Conservation (phyloP, 768 basidiomycete species). For the Leccinum aurantiacum region DNA sequence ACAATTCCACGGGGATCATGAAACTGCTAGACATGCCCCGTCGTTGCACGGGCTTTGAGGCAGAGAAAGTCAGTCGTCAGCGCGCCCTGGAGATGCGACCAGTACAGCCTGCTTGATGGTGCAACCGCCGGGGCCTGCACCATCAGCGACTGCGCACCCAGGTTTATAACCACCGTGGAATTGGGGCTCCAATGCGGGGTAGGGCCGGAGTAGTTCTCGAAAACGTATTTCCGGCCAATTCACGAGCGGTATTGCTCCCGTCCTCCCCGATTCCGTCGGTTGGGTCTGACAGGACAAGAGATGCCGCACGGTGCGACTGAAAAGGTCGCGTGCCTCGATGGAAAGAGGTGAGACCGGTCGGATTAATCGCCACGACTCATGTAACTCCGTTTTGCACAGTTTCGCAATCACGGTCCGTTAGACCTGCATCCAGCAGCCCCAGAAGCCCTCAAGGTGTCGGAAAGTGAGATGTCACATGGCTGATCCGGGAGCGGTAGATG, state of each 20-base stretch:
- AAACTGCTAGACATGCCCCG: conserved; percentile 51
- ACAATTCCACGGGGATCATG: not conserved
- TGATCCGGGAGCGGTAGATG: conserved; percentile 53
- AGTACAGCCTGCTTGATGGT: conserved; percentile 62
- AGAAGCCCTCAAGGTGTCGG: conserved; percentile 75
- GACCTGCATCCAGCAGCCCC: conserved; percentile 34
- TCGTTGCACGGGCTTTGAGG: conserved; percentile 96
- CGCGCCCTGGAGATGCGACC: not conserved
- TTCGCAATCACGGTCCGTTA: not conserved
- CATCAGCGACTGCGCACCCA: conserved; percentile 71
- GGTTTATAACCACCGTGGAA: conserved; percentile 15
- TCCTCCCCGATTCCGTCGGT: conserved; percentile 77
- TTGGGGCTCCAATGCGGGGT: not conserved
- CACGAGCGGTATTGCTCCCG: conserved; percentile 80
- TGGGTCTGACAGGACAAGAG: conserved; percentile 47
- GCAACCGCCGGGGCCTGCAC: conserved; percentile 85
- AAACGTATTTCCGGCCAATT: conserved; percentile 74
- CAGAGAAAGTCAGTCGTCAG: conserved; percentile 45
- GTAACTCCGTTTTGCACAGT: conserved; percentile 84
- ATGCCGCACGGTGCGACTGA: not conserved
- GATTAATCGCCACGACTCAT: conserved; percentile 83
- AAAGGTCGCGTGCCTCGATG: conserved; percentile 60
- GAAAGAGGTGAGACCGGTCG: conserved; percentile 91
- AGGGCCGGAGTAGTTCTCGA: conserved; percentile 70
- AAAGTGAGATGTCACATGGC: conserved; percentile 57